Evolutionary conservation across 164 flowering plant species (phyloP), one percentile per base, ranked within the genome.

Genomic region (Litsea cubeba): DNA sequence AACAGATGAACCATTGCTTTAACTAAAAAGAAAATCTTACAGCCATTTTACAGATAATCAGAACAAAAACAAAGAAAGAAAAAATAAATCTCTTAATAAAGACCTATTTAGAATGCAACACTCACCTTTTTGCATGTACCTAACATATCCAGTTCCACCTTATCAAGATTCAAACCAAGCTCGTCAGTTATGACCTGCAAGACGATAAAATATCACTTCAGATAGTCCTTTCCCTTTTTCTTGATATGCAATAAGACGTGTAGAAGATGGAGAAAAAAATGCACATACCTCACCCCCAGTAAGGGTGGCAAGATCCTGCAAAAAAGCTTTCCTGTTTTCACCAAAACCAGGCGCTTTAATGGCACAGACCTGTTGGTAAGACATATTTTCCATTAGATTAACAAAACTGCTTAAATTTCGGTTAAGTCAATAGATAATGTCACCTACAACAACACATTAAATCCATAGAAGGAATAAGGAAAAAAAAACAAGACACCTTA

Each of bases 341-440:
- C 99, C 99, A 88, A 95, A 95, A 12, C 97, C 97, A 76, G 97
- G 97, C 46, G 97, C 95, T 81, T 95, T 95, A 14, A 95, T 82
- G 70, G 98, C 97, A 85, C 98, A 95, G 17, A 93, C 92, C 98
- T 94, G 74, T 3, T 23, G 72, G 18, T 20, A 7, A 54, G 63
- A 3, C 30, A 30, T 24, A 25, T 25, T 18, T 8, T 11, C 7
- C 14, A 58, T 50, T 18, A 65, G 7, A 8, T 46, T n/a, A 64
- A 18, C 54, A 15, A 40, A 68, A 20, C 54, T 23, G 40, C 40
- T 46, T 3, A 40, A 20, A 40, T 68, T 68, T 2, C n/a, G 8
- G 46, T 67, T 11, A 17, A 28, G 40, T 28, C 17, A 67, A 14
- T 11, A 20, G 40, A 28, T 28, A 15, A 67, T 67, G 49, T 67